Base-by-base conservation (phyloP, 352 stramenopile genomes). In the Phytophthora hybrid region DNA sequence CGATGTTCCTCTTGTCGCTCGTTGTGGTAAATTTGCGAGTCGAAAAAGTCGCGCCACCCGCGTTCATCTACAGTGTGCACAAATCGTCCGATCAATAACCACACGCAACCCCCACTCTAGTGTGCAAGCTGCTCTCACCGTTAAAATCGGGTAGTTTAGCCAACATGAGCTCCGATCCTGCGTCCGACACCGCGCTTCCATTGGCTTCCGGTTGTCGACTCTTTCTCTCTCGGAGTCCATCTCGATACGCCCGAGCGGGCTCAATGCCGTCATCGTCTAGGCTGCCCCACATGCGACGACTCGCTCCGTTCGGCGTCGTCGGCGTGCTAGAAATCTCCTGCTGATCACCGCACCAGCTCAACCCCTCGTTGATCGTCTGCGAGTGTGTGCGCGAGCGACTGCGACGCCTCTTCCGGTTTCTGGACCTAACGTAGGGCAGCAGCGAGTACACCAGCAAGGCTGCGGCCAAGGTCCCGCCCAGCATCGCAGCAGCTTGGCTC, bases 21-120 rank as follows among this genome's bases (percentile, higher is more conserved):
- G 10, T 59, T 68, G 26, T 69, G 65, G 56, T 87, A 87, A 59
- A 87, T 87, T 23, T 85, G 66, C 5, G 78, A 79, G 46, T 87
- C 80, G 53, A 87, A 87, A 66, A 87, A 87, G 31, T 85, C 66
- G 6, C 78, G 75, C 80, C 80, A 87, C 6, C 78, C 80, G 29
- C 61, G 54, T 64, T 85, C 80, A 55, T 87, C 80, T 87, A 63
- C 16, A 74, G 31, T 37, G 58, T 5, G 52, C 3, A 44, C 32
- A 41, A 21, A 69, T 18, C 11, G 63, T 80, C 26, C 72, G 51
- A 44, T 65, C 18, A 52, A 18, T n/a, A n/a, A 46, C 13, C 13
- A 14, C 39, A n/a, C 6, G 18, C 39, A 46, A 46, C 6, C 39
- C 8, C 39, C 13, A n/a, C 39, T 46, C 39, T 46, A 46, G 39